Evolutionary conservation across 345 rosid genomes (phyloP).

Genomic region (Rhodamnia rubescens): DNA sequence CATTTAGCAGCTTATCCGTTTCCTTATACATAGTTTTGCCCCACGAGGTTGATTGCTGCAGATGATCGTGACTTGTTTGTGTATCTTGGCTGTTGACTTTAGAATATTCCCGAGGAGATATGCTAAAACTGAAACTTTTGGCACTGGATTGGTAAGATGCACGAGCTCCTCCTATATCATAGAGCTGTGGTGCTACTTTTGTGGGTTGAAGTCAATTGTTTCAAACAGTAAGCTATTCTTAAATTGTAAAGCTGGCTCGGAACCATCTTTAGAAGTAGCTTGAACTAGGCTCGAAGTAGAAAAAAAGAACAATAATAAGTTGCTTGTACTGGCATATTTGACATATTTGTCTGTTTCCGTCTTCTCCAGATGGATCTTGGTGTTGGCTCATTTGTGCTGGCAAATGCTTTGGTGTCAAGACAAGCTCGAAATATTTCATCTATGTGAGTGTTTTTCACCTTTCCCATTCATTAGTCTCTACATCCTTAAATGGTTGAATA

Average conservation of each 20-base stretch:
- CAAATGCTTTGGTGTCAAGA: constrained; percentile 68
- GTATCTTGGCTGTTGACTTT: constrained; percentile 92
- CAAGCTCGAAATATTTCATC: constrained; percentile 64
- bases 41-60: constrained; percentile 17
- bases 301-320: neutral
- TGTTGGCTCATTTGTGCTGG: constrained; percentile 82
- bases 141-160: constrained; percentile 65
- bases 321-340: neutral
- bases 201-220: neutral
- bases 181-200: neutral
- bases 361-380: constrained; percentile 88
- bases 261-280: neutral
- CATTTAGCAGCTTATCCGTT: neutral
- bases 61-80: constrained; percentile 75
- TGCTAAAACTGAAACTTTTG: constrained; percentile 83
- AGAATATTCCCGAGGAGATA: constrained; percentile 75
- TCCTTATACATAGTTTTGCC: constrained; percentile 1
- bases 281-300: neutral
- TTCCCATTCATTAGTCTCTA: neutral
- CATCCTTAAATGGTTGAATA: neutral
- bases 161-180: neutral
- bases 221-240: neutral
- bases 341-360: neutral
- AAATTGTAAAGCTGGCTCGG: neutral
- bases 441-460: constrained; percentile 23